Evolutionary conservation across 2,329 filamentous ascomycete genomes (phyloP), one percentile per base, ranked within the genome.

Genomic region (Lojkania enalia): DNA sequence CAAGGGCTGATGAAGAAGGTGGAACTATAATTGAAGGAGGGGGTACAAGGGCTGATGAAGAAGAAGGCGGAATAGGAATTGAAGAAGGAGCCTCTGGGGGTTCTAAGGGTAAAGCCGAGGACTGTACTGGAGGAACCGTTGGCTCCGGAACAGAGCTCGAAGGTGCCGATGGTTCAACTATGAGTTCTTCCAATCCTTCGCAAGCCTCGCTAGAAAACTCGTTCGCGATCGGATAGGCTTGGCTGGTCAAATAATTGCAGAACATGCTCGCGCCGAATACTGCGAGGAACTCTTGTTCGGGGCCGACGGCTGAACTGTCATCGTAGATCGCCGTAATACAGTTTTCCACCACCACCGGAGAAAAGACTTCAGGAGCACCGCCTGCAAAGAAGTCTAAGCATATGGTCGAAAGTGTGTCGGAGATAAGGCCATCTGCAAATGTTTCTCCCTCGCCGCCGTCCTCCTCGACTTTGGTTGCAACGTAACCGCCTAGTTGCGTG

Each of bases 261-360:
- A 58, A 46, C 29, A 58, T 37, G 30, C 55, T 58, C 3, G 51
- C 54, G 14, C 55, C 55, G 40, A 58, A 57, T 1, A 58, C 51
- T n/a, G 49, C 51, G 3, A 52, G 42, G 35, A 58, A 57, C 20
- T 57, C 49, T 9, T 39, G 27, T 4, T 42, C 49, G 2, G 55
- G 47, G 20, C 54, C 37, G 12, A 44, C 38, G n/a, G 53, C 27
- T 16, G 18, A 43, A 11, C 53, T 48, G 14, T 47, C 53, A 4
- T 49, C 49, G 36, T 58, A 58, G 20, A 58, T 42, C 6, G 47
- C 44, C 44, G 51, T 58, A 14, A 58, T 35, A 27, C 55, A 58
- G 18, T 52, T 37, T 25, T 48, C 38, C 5, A 57, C 42, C 12
- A 58, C 25, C 11, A 15, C 23, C 14, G 55, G 51, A 3, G 53